phyloP scores from a whole-genome alignment of 768 basidiomycete genomes.

The Lentinus brumalis region DNA sequence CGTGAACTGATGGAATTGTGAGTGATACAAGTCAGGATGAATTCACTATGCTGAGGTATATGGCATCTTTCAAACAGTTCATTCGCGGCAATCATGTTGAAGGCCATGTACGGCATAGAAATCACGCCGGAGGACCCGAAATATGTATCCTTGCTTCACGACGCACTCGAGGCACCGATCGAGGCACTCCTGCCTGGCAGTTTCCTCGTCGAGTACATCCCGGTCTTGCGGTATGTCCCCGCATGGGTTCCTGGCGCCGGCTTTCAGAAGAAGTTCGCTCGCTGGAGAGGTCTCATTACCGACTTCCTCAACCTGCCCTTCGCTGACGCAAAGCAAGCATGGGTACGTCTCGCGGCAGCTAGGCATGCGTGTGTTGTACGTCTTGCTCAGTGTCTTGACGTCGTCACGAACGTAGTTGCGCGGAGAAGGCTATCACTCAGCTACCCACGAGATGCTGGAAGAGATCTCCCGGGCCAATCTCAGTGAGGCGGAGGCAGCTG shows the following conservation, averaged over 20 bases:
- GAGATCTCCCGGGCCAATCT: not conserved
- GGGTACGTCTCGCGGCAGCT: not conserved
- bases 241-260: slow-evolving; percentile 9
- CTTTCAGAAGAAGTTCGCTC: slow-evolving; percentile 1
- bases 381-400: too few relatives aligned
- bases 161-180: not conserved
- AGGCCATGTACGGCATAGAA: slow-evolving; percentile 23
- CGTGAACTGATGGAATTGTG: slow-evolving; percentile 2
- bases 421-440: slow-evolving; percentile 2
- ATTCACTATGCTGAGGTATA: not conserved
- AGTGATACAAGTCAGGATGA: not conserved
- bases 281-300: not conserved
- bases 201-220: slow-evolving; percentile 3
- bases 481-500: not conserved
- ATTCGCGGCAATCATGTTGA: slow-evolving; percentile 20
- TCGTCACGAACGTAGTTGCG: not conserved
- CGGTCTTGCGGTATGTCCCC: slow-evolving; percentile 7
- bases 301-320: not conserved
- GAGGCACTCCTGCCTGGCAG: not conserved
- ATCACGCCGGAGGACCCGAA: slow-evolving; percentile 11
- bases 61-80: not conserved
- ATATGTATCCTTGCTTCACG: slow-evolving; percentile 1
- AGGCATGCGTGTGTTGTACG: too few relatives aligned
- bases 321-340: not conserved
- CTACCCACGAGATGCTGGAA: not conserved